These are phyloP conservation scores for Harringtonia aguacate DNA, from an alignment of 2,329 filamentous ascomycete species.

Conservation along the genomic window DNA sequence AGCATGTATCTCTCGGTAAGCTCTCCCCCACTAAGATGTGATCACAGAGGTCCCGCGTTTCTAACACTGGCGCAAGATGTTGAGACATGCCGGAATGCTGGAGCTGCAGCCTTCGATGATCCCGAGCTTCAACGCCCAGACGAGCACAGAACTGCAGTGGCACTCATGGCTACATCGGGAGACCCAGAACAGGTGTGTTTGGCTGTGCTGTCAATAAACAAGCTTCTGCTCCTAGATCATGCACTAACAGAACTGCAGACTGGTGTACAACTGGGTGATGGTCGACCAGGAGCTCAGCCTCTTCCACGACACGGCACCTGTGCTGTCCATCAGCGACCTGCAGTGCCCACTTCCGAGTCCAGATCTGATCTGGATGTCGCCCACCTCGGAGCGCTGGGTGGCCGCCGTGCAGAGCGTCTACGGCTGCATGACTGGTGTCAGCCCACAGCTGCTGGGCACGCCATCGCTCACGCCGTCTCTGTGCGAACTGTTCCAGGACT, in stretches of 20 bases:
- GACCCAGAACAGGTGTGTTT: slow-evolving; percentile 46
- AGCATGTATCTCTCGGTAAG: slow-evolving; percentile 59
- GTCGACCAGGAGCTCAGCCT: slow-evolving; percentile 61
- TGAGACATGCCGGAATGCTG: slow-evolving; percentile 58
- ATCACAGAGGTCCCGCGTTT: not conserved
- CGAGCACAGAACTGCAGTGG: slow-evolving; percentile 43
- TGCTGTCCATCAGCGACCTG: slow-evolving; percentile 56
- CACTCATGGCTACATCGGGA: slow-evolving; percentile 55
- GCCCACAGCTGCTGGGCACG: slow-evolving; percentile 38
- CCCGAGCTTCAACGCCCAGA: slow-evolving; percentile 29
- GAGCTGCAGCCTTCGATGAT: slow-evolving; percentile 37
- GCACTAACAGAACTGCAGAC: slow-evolving; percentile 26
- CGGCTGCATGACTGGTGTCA: slow-evolving; percentile 35
- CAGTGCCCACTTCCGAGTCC: slow-evolving; percentile 51
- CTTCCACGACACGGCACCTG: slow-evolving; percentile 51
- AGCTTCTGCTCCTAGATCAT: slow-evolving; percentile 7
- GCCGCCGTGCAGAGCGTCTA: slow-evolving; percentile 48
- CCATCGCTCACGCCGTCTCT: slow-evolving; percentile 46
- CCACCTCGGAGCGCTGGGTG: slow-evolving; percentile 48
- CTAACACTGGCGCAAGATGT: slow-evolving; percentile 39
- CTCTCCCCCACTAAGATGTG: not conserved
- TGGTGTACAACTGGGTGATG: slow-evolving; percentile 69
- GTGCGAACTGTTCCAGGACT: slow-evolving; percentile 55
- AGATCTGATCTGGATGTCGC: slow-evolving; percentile 53
- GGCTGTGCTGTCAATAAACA: too few relatives aligned